These are phyloP conservation scores for Penicillium cinerascens DNA, from an alignment of 495 filamentous ascomycete genomes.

Conservation along the genomic window DNA sequence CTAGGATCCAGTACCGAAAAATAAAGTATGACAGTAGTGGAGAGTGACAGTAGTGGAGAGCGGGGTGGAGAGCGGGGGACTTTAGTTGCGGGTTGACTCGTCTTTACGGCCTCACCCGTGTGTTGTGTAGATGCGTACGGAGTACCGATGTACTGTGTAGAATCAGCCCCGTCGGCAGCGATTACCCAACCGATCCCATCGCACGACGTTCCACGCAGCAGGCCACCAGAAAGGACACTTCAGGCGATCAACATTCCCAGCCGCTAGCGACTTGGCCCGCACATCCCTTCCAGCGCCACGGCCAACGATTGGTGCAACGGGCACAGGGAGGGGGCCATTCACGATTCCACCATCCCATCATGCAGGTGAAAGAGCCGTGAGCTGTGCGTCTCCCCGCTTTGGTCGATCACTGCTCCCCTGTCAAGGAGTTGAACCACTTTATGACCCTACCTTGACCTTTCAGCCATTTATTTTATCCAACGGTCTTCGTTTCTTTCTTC, in stretches of 20 bases:
- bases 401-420: conserved; percentile 14
- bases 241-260: conserved; percentile 27
- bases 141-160: background rate
- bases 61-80: background rate
- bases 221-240: conserved; percentile 14
- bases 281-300: conserved; percentile 16
- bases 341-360: background rate
- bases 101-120: too few relatives aligned
- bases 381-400: conserved; percentile 16
- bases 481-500: background rate
- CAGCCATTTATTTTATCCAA: background rate
- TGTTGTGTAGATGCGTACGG: too few relatives aligned
- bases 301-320: conserved; percentile 13
- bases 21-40: background rate
- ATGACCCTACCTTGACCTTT: background rate
- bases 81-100: too few relatives aligned
- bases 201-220: background rate
- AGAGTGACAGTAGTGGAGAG: background rate
- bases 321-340: conserved; percentile 1
- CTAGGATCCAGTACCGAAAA: background rate
- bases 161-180: background rate
- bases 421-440: background rate
- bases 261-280: conserved; percentile 8
- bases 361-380: background rate
- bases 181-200: background rate